Evolutionary conservation across 2,329 filamentous ascomycete genomes (phyloP).

Genomic region (Penicillium sclerotiorum): DNA sequence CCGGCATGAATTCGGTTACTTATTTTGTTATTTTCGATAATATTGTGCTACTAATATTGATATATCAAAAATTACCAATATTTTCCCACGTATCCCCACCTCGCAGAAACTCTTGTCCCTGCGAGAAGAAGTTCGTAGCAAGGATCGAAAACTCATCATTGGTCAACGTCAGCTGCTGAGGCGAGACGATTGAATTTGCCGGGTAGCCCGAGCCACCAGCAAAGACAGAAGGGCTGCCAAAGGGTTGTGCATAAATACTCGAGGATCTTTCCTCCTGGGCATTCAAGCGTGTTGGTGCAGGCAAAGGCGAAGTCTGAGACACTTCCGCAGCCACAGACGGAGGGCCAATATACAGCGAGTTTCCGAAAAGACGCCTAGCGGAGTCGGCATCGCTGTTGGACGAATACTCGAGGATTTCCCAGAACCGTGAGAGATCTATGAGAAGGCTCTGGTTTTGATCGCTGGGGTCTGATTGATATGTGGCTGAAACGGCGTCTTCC

Average conservation of each 20-base stretch:
- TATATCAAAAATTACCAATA: conserved; percentile 35
- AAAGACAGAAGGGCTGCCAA: conserved; percentile 19
- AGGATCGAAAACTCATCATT: conserved; percentile 51
- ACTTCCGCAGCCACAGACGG: conserved; percentile 38
- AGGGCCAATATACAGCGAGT: conserved; percentile 39
- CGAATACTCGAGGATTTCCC: conserved; percentile 53
- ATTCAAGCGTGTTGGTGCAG: conserved; percentile 45
- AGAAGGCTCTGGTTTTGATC: conserved; percentile 41
- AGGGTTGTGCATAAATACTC: conserved; percentile 23
- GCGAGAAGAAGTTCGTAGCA: conserved; percentile 53
- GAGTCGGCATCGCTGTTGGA: conserved; percentile 44
- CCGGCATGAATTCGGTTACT: too few species aligned
- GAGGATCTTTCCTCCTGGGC: conserved; percentile 22
- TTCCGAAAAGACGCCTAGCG: conserved; percentile 45
- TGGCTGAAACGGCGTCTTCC: conserved; percentile 48
- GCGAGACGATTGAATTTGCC: conserved; percentile 22
- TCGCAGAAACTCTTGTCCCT: conserved; percentile 47
- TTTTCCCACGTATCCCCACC: conserved; percentile 41
- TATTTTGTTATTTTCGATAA: too few species aligned
- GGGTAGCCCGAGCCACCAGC: conserved; percentile 17
- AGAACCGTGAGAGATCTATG: conserved; percentile 52
- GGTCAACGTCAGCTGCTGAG: conserved; percentile 27
- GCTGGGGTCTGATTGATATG: conserved; percentile 42
- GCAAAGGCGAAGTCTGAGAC: conserved; percentile 47
- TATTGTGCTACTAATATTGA: too few species aligned